Evolutionary conservation across 2,329 filamentous ascomycete genomes (phyloP).

Genomic region (Lithohypha guttulata): DNA sequence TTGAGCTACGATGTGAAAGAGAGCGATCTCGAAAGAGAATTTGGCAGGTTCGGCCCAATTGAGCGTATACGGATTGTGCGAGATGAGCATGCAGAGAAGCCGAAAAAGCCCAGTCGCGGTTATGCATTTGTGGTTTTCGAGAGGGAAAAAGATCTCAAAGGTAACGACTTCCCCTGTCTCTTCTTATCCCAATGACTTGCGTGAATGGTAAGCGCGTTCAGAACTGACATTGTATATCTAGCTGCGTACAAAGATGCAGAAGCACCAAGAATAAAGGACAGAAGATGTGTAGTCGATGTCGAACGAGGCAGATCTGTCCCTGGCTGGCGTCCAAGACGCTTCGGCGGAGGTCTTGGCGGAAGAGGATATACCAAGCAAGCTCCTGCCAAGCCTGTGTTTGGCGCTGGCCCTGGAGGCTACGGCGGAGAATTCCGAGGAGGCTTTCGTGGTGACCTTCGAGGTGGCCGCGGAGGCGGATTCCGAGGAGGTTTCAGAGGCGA

Average conservation of each 20-base stretch:
- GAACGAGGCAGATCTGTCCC: conserved; percentile 90
- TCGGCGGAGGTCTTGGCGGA: conserved; percentile 84
- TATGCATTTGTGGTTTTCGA: conserved; percentile 98
- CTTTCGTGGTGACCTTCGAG: conserved; percentile 39
- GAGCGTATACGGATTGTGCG: conserved; percentile 85
- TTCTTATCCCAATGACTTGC: conserved; percentile 14
- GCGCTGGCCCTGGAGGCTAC: conserved; percentile 45
- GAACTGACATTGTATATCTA: conserved; percentile 37
- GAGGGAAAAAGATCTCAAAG: conserved; percentile 97
- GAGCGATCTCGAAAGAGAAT: conserved; percentile 84
- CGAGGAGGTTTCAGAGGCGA: conserved; percentile 43
- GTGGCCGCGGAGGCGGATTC: conserved; percentile 43
- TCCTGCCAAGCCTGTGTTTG: conserved; percentile 59
- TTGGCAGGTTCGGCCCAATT: conserved; percentile 85
- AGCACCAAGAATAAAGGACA: conserved; percentile 84
- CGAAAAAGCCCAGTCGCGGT: conserved; percentile 71
- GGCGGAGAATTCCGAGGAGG: conserved; percentile 46
- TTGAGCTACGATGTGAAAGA: conserved; percentile 83
- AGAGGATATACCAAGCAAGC: conserved; percentile 81
- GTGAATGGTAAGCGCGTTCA: conserved; percentile 21
- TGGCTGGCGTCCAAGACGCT: conserved; percentile 82
- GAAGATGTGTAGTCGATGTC: conserved; percentile 86
- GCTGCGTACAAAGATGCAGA: conserved; percentile 84
- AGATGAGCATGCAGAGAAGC: conserved; percentile 67
- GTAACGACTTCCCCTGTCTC: conserved; percentile 45